phyloP scores from a whole-genome alignment of 768 basidiomycete species.

The Glaciozyma martinii region DNA sequence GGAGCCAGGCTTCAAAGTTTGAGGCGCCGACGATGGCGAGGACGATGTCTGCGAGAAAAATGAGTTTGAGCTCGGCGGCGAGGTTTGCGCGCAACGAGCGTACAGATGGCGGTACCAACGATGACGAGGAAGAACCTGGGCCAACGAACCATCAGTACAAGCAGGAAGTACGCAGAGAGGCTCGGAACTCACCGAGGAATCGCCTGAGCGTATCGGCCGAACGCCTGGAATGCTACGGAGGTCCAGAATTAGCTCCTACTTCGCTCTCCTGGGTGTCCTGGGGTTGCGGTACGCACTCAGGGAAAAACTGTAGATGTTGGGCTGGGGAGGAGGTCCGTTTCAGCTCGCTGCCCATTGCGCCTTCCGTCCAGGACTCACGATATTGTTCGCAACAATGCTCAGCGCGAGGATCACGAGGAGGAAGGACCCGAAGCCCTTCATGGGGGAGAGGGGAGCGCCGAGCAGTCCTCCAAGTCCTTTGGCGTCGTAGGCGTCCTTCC shows the following conservation, averaged over 20 bases:
- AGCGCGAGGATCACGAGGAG: conserved; percentile 45
- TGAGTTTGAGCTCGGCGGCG: not conserved
- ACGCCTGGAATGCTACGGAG: conserved; percentile 41
- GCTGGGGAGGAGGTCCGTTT: not conserved
- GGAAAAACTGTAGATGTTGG: not conserved
- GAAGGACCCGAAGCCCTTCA: conserved; percentile 47
- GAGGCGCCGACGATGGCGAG: conserved; percentile 47
- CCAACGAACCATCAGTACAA: too few relatives aligned
- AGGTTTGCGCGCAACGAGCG: not conserved
- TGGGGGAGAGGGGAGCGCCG: conserved; percentile 41
- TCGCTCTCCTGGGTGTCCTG: not conserved
- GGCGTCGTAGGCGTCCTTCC: conserved; percentile 41
- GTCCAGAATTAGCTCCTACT: not conserved
- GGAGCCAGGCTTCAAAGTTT: conserved; percentile 45
- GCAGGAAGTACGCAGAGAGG: too few relatives aligned
- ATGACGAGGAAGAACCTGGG: conserved; percentile 34
- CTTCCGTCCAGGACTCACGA: not conserved
- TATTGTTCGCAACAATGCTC: conserved; percentile 43
- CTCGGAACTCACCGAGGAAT: conserved; percentile 38
- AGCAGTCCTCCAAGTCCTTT: conserved; percentile 46
- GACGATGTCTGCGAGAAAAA: conserved; percentile 42
- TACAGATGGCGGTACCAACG: conserved; percentile 29
- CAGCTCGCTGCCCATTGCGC: too few relatives aligned
- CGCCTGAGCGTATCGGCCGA: conserved; percentile 43
- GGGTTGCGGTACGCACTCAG: not conserved